Evolutionary conservation across 2,329 filamentous ascomycete genomes (phyloP), one percentile per base, ranked within the genome.

Genomic region (Bipolaris bicolor): DNA sequence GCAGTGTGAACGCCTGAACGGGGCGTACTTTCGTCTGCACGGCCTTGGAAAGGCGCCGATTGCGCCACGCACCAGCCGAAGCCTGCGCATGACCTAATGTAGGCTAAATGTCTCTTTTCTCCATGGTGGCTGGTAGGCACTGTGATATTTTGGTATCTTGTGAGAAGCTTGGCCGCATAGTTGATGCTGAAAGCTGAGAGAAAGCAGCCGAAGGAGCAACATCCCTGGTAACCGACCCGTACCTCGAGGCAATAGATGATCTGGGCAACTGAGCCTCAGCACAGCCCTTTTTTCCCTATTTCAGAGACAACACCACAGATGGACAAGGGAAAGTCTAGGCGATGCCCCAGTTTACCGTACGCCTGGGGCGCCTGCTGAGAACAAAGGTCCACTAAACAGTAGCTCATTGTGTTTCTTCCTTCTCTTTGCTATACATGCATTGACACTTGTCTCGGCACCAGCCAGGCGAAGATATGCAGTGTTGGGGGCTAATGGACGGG

Each of bases 161-260:
- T 58, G 46, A 63, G 59, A 66, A 60, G 63, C 65, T 64, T 69
- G 40, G 43, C 34, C 51, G 47, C 47, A 43, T 57, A 43, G 15
- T 54, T 52, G 40, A 49, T 47, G 60, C 58, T 57, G 58, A 60
- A 47, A 56, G 41, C 61, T 61, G 33, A 48, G 64, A 50, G 45
- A 18, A 54, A 57, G 49, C 58, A 61, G 57, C 63, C 50, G 61
- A 56, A 61, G 58, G 59, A 59, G 55, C 58, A 55, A 58, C 53
- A 45, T 62, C 58, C 26, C 45, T 39, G 46, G 33, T 39, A 40
- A 45, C 50, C 45, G 39, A 57, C 39, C 52, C 39, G 50, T 46
- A 47, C 49, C 48, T 50, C 44, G 29, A 49, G 24, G 55, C 57
- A 57, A 45, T 36, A 31, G 37, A 39, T 52, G 63, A 59, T 53